Evolutionary conservation across 345 rosid species (phyloP), one percentile per base, ranked within the genome.

Genomic region (Boechera stricta): DNA sequence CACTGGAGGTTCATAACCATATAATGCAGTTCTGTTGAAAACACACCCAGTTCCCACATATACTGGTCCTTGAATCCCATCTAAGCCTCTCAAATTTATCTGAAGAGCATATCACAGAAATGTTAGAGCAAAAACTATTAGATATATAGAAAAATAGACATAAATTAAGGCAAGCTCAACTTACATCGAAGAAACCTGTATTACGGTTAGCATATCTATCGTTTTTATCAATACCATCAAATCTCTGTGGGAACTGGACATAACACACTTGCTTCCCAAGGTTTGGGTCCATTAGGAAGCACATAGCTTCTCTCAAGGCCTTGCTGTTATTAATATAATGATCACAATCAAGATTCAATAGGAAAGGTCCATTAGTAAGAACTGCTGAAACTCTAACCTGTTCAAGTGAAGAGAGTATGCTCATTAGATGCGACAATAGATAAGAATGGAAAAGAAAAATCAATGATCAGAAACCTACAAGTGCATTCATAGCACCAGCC

Each of bases 31-130:
- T 78, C 98, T 88, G 48, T 92, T 94, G 86, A 94, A 94, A 71
- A 90, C 97, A 61, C 98, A 94, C 59, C 98, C 97, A 38, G 98
- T 94, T 77, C 97, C 98, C 77, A 94, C 98, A 60, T 92, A 92
- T 45, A 94, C 97, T 47, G 97, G 98, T 42, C 98, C 98, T 86
- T 92, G 97, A 79, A 92, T 88, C 64, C 98, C 98, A 83, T 94
- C 98, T 75, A 92, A 85, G 65, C 98, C 97, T 81, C 97, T 89
- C 91, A 94, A 86, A 76, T 94, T 94, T 9, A 94, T 92, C 98
- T 92, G 83, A 52, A 79, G 72, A 76, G 58, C 36, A 68, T 9
- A 74, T 41, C 42, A 48, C 76, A 6, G 44, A 63, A 13, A 24
- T 35, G 4, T 45, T 12, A 59, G 67, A 47, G 33, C 35, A 49